Conservation (phyloP, 768 basidiomycete genomes). For the Strobilomyces confusus region DNA sequence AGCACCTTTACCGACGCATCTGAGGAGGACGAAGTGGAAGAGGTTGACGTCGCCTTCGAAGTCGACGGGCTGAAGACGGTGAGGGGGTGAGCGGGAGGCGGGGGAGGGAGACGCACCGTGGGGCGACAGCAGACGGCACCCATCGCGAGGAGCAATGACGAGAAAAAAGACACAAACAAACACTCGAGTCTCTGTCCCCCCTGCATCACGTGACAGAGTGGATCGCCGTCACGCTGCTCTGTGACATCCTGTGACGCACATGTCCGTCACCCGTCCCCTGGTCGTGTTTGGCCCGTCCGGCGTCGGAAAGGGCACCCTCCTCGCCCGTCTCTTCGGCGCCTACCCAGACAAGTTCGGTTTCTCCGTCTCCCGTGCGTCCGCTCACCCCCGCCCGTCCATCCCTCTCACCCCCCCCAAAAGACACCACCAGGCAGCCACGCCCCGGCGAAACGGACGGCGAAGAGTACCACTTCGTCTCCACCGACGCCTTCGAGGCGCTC, state of each 20-base stretch:
- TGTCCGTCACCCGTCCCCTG: constrained; percentile 44
- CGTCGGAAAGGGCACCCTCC: constrained; percentile 90
- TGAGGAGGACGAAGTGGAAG: constrained; percentile 91
- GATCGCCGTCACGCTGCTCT: not conserved
- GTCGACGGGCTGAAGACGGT: constrained; percentile 74
- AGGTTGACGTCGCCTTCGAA: constrained; percentile 95
- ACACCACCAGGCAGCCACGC: constrained; percentile 85
- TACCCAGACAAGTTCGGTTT: constrained; percentile 87
- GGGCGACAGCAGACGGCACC: constrained; percentile 85
- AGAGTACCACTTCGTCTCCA: constrained; percentile 82
- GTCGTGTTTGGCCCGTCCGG: constrained; percentile 91
- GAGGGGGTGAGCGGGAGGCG: not conserved
- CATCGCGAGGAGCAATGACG: constrained; percentile 34
- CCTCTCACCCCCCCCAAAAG: constrained; percentile 34
- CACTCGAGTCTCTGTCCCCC: not conserved
- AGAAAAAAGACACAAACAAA: constrained; percentile 15
- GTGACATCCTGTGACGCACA: not conserved
- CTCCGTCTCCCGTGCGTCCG: constrained; percentile 74
- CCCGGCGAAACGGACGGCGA: constrained; percentile 78
- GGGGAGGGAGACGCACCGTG: constrained; percentile 43
- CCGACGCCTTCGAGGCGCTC: constrained; percentile 67
- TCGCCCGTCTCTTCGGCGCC: constrained; percentile 74
- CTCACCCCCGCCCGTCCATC: not conserved
- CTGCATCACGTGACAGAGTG: constrained; percentile 16
- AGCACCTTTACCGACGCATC: constrained; percentile 98